These are phyloP conservation scores for Echium plantagineum DNA, from an alignment of 257 asterid species.

Conservation along the genomic window DNA sequence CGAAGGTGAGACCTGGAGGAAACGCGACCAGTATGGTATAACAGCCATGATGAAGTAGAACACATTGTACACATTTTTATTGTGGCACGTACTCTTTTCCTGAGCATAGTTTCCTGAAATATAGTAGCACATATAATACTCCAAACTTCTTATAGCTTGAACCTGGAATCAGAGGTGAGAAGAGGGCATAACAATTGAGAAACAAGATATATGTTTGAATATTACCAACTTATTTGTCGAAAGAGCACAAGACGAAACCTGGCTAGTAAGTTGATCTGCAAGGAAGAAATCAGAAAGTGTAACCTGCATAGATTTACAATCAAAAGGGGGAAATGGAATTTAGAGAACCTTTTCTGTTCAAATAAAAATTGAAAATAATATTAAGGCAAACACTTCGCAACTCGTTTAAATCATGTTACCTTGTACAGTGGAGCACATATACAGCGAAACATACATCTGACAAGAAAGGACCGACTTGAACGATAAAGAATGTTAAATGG, in stretches of 20 bases:
- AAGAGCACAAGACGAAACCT: conserved; percentile 33
- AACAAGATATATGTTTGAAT: neutral
- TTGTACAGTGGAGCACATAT: conserved; percentile 70
- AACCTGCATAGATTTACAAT: conserved; percentile 32
- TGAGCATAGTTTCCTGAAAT: conserved; percentile 24
- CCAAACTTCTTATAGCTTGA: conserved; percentile 71
- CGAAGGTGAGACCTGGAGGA: conserved; percentile 50
- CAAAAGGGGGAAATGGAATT: conserved; percentile 5
- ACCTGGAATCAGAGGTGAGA: conserved; percentile 32
- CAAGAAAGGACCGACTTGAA: conserved; percentile 60
- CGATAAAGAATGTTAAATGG: conserved; percentile 59
- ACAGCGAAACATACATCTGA: conserved; percentile 46
- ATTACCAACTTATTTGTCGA: conserved; percentile 1
- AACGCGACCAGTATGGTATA: conserved; percentile 76
- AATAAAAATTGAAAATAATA: neutral
- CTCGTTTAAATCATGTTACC: conserved; percentile 22
- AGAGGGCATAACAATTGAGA: neutral
- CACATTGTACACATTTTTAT: conserved; percentile 35
- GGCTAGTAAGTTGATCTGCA: conserved; percentile 83
- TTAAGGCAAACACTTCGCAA: neutral
- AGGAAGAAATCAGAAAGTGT: conserved; percentile 59
- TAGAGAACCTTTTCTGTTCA: neutral
- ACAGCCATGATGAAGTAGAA: conserved; percentile 62
- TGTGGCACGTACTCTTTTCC: conserved; percentile 30
- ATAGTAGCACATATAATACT: conserved; percentile 70